Evolutionary conservation across 371 early-diverging fungal genomes (phyloP).

Genomic region (Batkoa obscura): DNA sequence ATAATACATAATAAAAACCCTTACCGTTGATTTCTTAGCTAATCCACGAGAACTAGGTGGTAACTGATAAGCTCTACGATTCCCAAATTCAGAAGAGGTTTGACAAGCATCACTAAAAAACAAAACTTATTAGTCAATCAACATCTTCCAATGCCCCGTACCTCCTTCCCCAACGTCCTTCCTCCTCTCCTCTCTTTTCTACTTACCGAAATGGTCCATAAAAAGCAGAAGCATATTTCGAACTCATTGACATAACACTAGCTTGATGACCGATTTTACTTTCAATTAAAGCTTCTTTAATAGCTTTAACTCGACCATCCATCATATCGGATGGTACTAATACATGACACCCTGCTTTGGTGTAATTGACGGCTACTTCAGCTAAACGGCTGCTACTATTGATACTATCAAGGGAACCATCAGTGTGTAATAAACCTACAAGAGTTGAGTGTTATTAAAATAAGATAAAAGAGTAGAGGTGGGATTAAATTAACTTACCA

Average conservation of each 20-base stretch:
- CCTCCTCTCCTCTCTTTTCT: too few species aligned
- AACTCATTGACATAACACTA: conserved; percentile 81
- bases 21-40: conserved; percentile 63
- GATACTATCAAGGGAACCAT: conserved; percentile 67
- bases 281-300: conserved; percentile 58
- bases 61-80: conserved; percentile 87
- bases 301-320: conserved; percentile 85
- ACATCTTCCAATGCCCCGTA: too few species aligned
- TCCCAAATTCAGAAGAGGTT: conserved; percentile 77
- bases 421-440: conserved; percentile 35
- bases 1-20: background rate
- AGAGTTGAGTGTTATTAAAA: background rate
- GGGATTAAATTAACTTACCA: conserved; percentile 25
- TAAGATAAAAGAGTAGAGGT: background rate
- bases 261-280: conserved; percentile 56
- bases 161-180: too few species aligned
- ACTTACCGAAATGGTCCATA: conserved; percentile 91
- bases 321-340: conserved; percentile 96
- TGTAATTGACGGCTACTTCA: conserved; percentile 70
- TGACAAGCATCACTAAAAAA: conserved; percentile 70
- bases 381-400: conserved; percentile 60
- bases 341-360: conserved; percentile 68
- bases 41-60: conserved; percentile 76
- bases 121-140: background rate
- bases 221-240: conserved; percentile 84